Percentiles rank a stretch among this genome's conserved stretches.
Evolutionary conservation across 441 rosid species (phyloP).

Genomic region (Biscutella auriculata): DNA sequence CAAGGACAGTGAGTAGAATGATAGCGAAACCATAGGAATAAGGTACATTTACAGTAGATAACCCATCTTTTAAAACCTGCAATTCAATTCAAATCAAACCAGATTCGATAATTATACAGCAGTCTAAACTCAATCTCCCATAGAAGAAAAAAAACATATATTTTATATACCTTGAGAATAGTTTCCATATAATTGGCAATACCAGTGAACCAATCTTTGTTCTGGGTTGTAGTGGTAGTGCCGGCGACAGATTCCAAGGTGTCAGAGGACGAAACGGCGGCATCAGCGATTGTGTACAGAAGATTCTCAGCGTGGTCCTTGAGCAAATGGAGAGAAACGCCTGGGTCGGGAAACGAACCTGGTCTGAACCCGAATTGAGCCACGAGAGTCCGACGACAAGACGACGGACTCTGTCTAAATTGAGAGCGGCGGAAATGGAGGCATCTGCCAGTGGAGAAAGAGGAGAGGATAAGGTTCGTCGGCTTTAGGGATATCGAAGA

Average conservation of each 20-base stretch:
- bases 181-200: constrained; percentile 62
- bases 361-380: constrained; percentile 56
- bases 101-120: not conserved
- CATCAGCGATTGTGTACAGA: constrained; percentile 66
- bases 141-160: not conserved
- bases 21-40: constrained; percentile 89
- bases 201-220: constrained; percentile 79
- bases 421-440: constrained; percentile 30
- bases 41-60: constrained; percentile 66
- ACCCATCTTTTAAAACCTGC: constrained; percentile 75
- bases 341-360: constrained; percentile 40
- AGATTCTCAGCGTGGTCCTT: constrained; percentile 43
- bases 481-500: constrained; percentile 29
- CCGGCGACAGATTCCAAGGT: constrained; percentile 20
- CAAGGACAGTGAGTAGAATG: constrained; percentile 73
- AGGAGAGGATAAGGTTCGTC: constrained; percentile 26
- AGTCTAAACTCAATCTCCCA: not conserved
- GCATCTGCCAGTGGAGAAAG: constrained; percentile 24
- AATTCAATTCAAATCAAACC: constrained; percentile 7
- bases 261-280: constrained; percentile 65
- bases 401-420: constrained; percentile 27
- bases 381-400: constrained; percentile 40
- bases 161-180: constrained; percentile 51
- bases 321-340: constrained; percentile 26
- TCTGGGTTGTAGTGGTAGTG: constrained; percentile 33